phyloP scores from a whole-genome alignment of 2,329 filamentous ascomycete genomes.

The Penicillium sp. region DNA sequence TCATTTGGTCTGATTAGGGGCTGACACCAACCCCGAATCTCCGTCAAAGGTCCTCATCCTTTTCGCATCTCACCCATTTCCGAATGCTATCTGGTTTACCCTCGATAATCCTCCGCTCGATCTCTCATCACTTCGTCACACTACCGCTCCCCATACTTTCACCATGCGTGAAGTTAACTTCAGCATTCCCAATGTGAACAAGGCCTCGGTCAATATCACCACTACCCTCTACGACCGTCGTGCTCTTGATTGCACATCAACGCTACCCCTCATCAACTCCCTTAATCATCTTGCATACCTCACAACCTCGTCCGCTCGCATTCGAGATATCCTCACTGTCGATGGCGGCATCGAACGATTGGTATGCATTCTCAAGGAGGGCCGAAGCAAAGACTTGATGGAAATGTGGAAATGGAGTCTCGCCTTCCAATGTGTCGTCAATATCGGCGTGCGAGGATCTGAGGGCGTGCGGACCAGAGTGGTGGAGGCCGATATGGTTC shows the following conservation, averaged over 20 bases:
- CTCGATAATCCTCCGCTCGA: slow-evolving; percentile 3
- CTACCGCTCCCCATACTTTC: slow-evolving; percentile 28
- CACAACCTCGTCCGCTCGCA: slow-evolving; percentile 94
- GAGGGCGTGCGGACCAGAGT: slow-evolving; percentile 91
- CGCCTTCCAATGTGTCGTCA: slow-evolving; percentile 97
- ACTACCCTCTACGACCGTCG: slow-evolving; percentile 96
- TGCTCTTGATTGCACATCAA: slow-evolving; percentile 96
- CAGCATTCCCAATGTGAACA: slow-evolving; percentile 98
- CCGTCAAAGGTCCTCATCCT: slow-evolving; percentile 21
- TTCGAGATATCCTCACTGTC: slow-evolving; percentile 94
- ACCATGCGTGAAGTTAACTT: slow-evolving; percentile 99
- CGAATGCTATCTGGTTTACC: slow-evolving; percentile 9
- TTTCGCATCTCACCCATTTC: slow-evolving; percentile 7
- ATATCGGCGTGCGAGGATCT: slow-evolving; percentile 93
- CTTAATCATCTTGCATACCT: slow-evolving; percentile 98
- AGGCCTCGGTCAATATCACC: slow-evolving; percentile 97
- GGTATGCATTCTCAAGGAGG: slow-evolving; percentile 96
- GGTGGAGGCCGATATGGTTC: slow-evolving; percentile 98
- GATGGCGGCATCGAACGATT: slow-evolving; percentile 96
- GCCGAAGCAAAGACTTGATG: slow-evolving; percentile 96
- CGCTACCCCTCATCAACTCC: slow-evolving; percentile 94
- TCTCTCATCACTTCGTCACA: slow-evolving; percentile 1
- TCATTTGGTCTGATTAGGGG: slow-evolving; percentile 18
- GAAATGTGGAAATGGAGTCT: slow-evolving; percentile 99
- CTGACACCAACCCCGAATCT: slow-evolving; percentile 9